Conservation (phyloP, 2,329 filamentous ascomycete species). For the Neocucurbitaria cava region DNA sequence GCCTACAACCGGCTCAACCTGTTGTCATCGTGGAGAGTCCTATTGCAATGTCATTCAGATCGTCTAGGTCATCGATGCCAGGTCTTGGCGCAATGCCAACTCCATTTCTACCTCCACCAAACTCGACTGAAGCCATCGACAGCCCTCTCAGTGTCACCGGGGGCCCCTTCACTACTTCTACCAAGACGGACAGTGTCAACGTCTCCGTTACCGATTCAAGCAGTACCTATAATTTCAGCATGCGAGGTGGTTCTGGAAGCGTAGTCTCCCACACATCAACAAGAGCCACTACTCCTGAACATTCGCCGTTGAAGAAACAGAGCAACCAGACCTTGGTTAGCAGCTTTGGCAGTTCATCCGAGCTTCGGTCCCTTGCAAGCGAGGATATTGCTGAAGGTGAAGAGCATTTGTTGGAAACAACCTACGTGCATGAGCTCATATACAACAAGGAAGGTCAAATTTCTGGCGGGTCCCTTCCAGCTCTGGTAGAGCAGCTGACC, state of each 20-base stretch:
- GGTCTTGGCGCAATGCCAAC: conserved; percentile 38
- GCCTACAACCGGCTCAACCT: conserved; percentile 29
- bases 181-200: conserved; percentile 68
- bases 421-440: conserved; percentile 88
- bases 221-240: conserved; percentile 76
- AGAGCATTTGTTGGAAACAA: conserved; percentile 85
- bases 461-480: conserved; percentile 88
- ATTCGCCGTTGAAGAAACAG: conserved; percentile 60
- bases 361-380: conserved; percentile 67
- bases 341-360: conserved; percentile 70
- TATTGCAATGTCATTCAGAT: conserved; percentile 52
- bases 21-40: conserved; percentile 40
- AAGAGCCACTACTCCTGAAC: conserved; percentile 84
- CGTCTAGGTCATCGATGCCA: conserved; percentile 57
- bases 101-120: conserved; percentile 36
- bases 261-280: conserved; percentile 83
- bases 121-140: conserved; percentile 35
- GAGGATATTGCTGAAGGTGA: conserved; percentile 84
- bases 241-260: conserved; percentile 80
- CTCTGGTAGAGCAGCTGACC: conserved; percentile 92
- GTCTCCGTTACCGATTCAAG: conserved; percentile 79
- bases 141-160: conserved; percentile 47
- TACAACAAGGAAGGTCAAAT: conserved; percentile 95
- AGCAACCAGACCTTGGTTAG: conserved; percentile 65
- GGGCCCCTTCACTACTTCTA: conserved; percentile 34